Conservation (phyloP, 768 basidiomycete genomes). For the Suillus occidentalis region DNA sequence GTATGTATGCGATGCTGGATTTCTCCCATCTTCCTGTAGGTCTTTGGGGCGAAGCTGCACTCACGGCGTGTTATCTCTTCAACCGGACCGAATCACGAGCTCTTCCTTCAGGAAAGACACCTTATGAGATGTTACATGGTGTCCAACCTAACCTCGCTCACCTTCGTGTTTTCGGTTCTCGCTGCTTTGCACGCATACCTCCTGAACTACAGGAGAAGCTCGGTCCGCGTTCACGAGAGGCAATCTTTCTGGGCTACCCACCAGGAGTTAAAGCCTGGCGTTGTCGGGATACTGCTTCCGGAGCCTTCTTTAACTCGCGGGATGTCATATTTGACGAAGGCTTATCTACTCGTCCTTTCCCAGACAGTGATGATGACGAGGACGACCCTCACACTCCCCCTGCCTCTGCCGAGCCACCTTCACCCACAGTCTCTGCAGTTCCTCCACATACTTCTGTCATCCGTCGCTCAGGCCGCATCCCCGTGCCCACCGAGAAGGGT, state of each 20-base stretch:
- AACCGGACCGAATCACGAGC: not conserved
- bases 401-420: too few species aligned
- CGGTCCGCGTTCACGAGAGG: not conserved
- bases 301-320: too few species aligned
- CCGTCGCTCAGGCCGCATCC: too few species aligned
- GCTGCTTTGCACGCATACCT: not conserved
- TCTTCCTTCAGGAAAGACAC: not conserved
- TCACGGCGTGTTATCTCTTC: not conserved
- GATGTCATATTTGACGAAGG: too few species aligned
- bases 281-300: too few species aligned
- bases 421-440: not conserved
- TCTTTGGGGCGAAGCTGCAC: not conserved
- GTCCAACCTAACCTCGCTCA: too few species aligned
- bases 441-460: too few species aligned
- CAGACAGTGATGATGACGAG: too few species aligned
- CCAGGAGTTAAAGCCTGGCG: not conserved
- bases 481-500: too few species aligned
- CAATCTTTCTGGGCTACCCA: not conserved
- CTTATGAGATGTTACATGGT: not conserved
- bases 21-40: not conserved
- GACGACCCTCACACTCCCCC: too few species aligned
- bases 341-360: too few species aligned
- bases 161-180: too few species aligned
- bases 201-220: not conserved
- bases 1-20: not conserved